Evolutionary conservation across 306 rosid species (phyloP).

Genomic region (Quercus aquifolioides): DNA sequence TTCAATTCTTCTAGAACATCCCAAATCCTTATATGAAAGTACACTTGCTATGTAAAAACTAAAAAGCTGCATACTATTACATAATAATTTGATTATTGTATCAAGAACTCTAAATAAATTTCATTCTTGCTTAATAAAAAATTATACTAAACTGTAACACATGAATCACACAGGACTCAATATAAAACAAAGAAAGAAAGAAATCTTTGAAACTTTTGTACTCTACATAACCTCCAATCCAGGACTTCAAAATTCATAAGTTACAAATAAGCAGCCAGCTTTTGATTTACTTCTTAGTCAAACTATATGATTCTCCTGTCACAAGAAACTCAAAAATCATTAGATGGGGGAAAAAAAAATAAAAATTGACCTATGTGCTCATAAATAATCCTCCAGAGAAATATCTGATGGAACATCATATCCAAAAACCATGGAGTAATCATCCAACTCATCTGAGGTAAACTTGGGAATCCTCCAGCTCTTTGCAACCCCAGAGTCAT

Average conservation of each 20-base stretch:
- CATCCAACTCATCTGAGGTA: constrained; percentile 74
- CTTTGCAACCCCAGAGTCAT: constrained; percentile 51
- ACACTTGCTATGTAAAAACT: too few relatives aligned
- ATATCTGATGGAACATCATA: constrained; percentile 61
- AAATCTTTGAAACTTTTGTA: too few relatives aligned
- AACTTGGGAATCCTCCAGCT: constrained; percentile 75
- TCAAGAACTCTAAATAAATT: too few relatives aligned
- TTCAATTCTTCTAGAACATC: too few relatives aligned
- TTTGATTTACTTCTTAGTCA: constrained; percentile 2
- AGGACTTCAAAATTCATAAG: neutral
- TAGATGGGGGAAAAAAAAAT: neutral
- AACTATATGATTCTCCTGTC: neutral
- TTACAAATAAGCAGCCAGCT: constrained; percentile 16
- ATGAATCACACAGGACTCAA: too few relatives aligned
- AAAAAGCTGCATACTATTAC: too few relatives aligned
- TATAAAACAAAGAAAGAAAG: too few relatives aligned
- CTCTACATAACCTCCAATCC: too few relatives aligned
- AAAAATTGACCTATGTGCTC: neutral
- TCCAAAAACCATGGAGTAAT: constrained; percentile 83
- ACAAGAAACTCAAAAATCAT: neutral
- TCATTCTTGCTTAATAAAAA: too few relatives aligned
- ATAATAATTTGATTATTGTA: too few relatives aligned
- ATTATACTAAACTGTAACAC: too few relatives aligned
- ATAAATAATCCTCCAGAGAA: constrained; percentile 60
- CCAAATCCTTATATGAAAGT: too few relatives aligned